Evolutionary conservation across 192 early-diverging fungal genomes (phyloP).

Genomic region (Radiomyces spectabilis): DNA sequence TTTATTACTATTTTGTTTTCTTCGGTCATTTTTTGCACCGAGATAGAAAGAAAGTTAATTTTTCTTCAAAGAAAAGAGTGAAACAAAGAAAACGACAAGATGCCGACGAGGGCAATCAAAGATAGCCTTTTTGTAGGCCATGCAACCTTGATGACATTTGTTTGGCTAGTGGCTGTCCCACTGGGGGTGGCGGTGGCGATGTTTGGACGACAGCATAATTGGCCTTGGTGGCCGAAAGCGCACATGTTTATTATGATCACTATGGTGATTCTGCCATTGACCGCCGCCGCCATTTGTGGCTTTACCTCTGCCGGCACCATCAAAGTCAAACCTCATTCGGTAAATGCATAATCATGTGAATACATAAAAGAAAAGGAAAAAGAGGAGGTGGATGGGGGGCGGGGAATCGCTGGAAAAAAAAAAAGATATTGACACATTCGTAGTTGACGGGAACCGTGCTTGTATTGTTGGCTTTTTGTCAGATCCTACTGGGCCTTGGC

Average conservation of each 20-base stretch:
- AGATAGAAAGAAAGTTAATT: not conserved
- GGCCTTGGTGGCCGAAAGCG: conserved; percentile 3
- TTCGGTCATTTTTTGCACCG: not conserved
- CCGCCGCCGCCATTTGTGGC: not conserved
- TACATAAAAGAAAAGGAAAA: conserved; percentile 4
- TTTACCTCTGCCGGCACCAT: not conserved
- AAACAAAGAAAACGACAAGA: too few species aligned
- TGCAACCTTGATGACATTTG: conserved; percentile 1
- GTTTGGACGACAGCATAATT: conserved; percentile 2
- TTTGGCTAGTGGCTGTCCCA: conserved; percentile 6
- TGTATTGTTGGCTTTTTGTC: not conserved
- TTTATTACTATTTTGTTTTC: not conserved
- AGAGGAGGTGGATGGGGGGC: too few species aligned
- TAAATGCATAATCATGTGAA: too few species aligned
- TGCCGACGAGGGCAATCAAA: not conserved
- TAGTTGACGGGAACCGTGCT: conserved; percentile 6
- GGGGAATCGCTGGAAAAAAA: not conserved
- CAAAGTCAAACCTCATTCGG: conserved; percentile 8
- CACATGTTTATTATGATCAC: conserved; percentile 10
- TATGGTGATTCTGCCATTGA: conserved; percentile 1
- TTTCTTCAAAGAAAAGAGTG: too few species aligned
- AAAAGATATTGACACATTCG: not conserved
- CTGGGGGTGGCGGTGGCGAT: conserved; percentile 4
- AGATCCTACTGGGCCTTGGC: not conserved
- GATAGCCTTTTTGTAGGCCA: not conserved